phyloP scores from a whole-genome alignment of 2,329 filamentous ascomycete genomes.

The Sphaerostilbella broomeana region DNA sequence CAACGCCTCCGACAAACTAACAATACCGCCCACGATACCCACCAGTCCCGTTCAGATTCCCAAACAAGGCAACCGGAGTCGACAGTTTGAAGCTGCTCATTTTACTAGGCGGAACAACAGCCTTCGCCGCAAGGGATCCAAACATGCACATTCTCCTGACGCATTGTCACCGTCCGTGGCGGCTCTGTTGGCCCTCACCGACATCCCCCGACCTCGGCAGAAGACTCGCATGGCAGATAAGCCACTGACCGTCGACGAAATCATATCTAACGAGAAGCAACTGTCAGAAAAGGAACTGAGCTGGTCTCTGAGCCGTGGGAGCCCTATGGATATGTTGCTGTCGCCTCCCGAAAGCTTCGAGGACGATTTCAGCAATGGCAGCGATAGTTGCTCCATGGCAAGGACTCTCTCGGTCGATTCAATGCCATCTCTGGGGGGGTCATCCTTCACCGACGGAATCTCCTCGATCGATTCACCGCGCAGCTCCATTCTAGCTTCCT shows the following conservation, averaged over 20 bases:
- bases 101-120: conserved; percentile 32
- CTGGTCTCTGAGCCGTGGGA: conserved; percentile 42
- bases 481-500: conserved; percentile 28
- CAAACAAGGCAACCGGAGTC: conserved; percentile 30
- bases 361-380: conserved; percentile 43
- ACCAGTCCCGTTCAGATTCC: conserved; percentile 53
- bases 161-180: conserved; percentile 53
- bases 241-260: conserved; percentile 47
- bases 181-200: conserved; percentile 54
- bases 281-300: conserved; percentile 54
- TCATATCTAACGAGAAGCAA: conserved; percentile 44
- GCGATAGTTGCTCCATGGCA: conserved; percentile 43
- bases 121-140: conserved; percentile 28
- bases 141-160: conserved; percentile 45
- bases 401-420: conserved; percentile 55
- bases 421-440: conserved; percentile 53
- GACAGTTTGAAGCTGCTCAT: conserved; percentile 25
- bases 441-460: conserved; percentile 42
- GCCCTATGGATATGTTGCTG: conserved; percentile 53
- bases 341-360: conserved; percentile 55
- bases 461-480: conserved; percentile 45
- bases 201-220: conserved; percentile 46
- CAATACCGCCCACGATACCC: conserved; percentile 26
- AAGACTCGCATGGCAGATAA: conserved; percentile 24
- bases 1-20: conserved; percentile 23